Evolutionary conservation across 2,329 filamentous ascomycete genomes (phyloP).

Genomic region (Sarocladiaceae sp.): DNA sequence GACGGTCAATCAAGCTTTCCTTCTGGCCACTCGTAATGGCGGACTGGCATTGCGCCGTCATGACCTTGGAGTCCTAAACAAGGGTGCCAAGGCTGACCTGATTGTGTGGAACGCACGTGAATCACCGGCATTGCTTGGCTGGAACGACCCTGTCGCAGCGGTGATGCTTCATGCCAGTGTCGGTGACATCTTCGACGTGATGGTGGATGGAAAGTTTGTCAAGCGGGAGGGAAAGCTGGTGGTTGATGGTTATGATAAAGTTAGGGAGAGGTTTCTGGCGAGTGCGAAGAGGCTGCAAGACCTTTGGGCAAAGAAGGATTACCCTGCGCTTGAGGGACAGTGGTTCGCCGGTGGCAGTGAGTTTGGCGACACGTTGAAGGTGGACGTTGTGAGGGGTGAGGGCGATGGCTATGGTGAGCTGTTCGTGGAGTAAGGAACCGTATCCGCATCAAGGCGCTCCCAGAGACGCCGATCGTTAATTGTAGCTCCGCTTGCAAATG

Average conservation of each 20-base stretch:
- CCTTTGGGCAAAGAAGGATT: conserved; percentile 2
- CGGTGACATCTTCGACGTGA: conserved; percentile 46
- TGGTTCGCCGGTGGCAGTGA: not conserved
- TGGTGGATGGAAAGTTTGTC: conserved; percentile 43
- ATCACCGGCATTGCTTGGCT: conserved; percentile 46
- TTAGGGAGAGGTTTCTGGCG: conserved; percentile 9
- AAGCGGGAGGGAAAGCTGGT: conserved; percentile 40
- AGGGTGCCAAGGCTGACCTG: conserved; percentile 50
- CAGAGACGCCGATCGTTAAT: not conserved
- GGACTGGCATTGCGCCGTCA: conserved; percentile 44
- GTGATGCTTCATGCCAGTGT: conserved; percentile 51
- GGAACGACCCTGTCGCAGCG: conserved; percentile 51
- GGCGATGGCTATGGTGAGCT: conserved; percentile 10
- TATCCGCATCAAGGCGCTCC: not conserved
- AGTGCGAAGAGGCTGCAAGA: conserved; percentile 12
- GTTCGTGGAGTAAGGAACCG: conserved; percentile 1
- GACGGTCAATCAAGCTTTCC: conserved; percentile 50
- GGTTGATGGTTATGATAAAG: conserved; percentile 15
- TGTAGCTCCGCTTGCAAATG: not conserved
- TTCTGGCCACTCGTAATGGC: conserved; percentile 48
- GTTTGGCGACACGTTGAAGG: conserved; percentile 4
- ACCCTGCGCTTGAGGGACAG: conserved; percentile 3
- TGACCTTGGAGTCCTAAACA: conserved; percentile 45
- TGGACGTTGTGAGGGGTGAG: conserved; percentile 5
- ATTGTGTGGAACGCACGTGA: conserved; percentile 46